A percentile compares a stretch with the other conserved stretches of the same genome.
Evolutionary conservation across 2,329 filamentous ascomycete genomes (phyloP).

Genomic region (Phialophora verrucosa): DNA sequence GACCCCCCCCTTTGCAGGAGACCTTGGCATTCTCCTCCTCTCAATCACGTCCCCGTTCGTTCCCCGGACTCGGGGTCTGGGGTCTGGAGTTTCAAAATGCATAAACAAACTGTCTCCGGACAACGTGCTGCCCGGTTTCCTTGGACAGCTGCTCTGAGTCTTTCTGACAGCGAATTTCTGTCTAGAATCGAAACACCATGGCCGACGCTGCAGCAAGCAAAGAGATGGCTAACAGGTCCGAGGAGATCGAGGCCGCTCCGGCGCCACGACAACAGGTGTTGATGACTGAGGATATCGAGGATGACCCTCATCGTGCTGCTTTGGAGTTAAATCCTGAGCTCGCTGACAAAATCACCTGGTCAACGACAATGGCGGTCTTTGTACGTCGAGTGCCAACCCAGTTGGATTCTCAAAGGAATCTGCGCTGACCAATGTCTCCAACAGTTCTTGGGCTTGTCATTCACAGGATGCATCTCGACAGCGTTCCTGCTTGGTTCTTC

Average conservation of each 20-base stretch:
- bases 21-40: conserved; percentile 6
- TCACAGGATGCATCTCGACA: conserved; percentile 40
- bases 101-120: conserved; percentile 10
- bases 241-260: conserved; percentile 11
- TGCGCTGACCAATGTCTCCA: background rate
- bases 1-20: background rate
- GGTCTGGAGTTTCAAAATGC: conserved; percentile 19
- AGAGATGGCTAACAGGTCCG: conserved; percentile 14
- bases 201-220: conserved; percentile 10
- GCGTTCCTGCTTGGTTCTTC: conserved; percentile 41
- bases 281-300: conserved; percentile 14
- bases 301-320: conserved; percentile 30
- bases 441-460: conserved; percentile 28
- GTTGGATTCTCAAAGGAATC: background rate
- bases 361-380: conserved; percentile 21
- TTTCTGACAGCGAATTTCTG: background rate
- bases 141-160: background rate
- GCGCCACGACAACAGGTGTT: background rate
- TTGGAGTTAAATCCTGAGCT: conserved; percentile 26
- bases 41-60: conserved; percentile 10
- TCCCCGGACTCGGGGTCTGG: conserved; percentile 17
- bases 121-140: conserved; percentile 1
- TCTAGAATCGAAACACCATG: conserved; percentile 3
- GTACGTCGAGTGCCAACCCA: conserved; percentile 9
- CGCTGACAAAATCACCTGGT: conserved; percentile 19